Evolutionary conservation across 169 alveolate genomes (phyloP).

Genomic region (Eimeria sp.): DNA sequence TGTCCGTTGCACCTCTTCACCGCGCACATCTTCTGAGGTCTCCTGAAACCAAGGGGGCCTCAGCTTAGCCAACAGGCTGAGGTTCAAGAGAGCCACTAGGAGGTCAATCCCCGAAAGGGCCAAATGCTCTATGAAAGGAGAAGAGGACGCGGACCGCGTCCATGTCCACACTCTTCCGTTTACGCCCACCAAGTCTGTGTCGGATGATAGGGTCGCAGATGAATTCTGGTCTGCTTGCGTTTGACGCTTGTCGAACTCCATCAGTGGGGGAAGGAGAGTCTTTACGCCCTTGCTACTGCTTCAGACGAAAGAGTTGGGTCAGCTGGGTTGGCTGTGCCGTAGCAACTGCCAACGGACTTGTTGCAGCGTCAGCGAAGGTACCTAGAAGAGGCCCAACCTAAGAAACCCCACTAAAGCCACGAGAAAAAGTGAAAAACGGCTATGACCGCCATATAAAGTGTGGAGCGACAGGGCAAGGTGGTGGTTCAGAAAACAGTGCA

Average conservation of each 20-base stretch:
- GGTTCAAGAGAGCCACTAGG: background rate
- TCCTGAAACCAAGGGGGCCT: constrained; percentile 55
- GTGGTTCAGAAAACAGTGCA: background rate
- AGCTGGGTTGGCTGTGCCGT: background rate
- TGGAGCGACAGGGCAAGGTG: background rate
- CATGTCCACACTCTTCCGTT: background rate
- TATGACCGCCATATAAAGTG: background rate
- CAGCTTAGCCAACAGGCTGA: background rate
- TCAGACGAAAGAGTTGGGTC: background rate
- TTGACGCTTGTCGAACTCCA: background rate
- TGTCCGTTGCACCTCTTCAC: background rate
- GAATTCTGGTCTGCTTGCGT: too few species aligned
- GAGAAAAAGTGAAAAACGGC: background rate
- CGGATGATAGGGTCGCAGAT: background rate
- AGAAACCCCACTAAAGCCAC: background rate
- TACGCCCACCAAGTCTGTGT: background rate
- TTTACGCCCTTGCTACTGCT: background rate
- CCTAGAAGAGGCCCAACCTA: too few species aligned
- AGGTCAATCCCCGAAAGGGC: constrained; percentile 10
- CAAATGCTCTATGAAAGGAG: constrained; percentile 43
- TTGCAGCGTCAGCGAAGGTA: background rate
- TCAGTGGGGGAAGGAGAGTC: background rate
- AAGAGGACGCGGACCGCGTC: background rate
- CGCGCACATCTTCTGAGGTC: constrained; percentile 22
- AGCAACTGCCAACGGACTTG: background rate